Base-by-base conservation (phyloP, 2,329 filamentous ascomycete genomes). In the Pyrenophora graminea region DNA sequence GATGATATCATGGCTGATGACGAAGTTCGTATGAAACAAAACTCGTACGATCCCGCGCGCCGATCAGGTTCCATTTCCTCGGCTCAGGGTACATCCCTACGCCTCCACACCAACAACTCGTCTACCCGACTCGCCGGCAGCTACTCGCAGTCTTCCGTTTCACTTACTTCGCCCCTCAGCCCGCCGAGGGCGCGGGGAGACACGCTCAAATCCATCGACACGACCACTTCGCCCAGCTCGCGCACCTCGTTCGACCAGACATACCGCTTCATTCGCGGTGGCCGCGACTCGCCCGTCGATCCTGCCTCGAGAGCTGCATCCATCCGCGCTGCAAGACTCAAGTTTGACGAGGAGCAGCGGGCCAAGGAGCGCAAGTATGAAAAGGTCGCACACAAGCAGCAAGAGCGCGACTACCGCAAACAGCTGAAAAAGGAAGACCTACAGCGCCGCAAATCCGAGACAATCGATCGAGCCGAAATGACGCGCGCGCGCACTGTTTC, bases 311-410 rank as follows among this genome's bases (percentile, higher is more conserved):
- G 81, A 33, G 82, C 81, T 36, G 82, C 82, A 15, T 78, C 78
- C 3, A 81, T 85, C 8, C 78, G 80, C 47, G 81, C 80, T 38
- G 79, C 81, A 4, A 77, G 83, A 6, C 74, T 79, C 43, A 82
- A 82, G 27, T 85, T 84, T 63, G 76, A 82, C 51, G 81, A 84
- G 57, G 82, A 82, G 58, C 81, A 85, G 68, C 80, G 79, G 3
- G 80, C 78, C 31, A 85, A 85, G 59, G 78, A 78, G 47, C 77
- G 74, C 42, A 82, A 82, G 58, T 71, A 78, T 39, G 79, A 84
- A 61, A 76, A 80, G 60, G 81, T 82, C 47, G 78, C 75, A 39
- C 64, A 74, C 50, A 81, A 73, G 72, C 76, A 75, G 39, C 67
- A 69, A 25, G 51, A 80, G 73, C 66, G 76, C 64, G 69, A 80